Conservation (phyloP, 106 monocot species). For the Narthecium ossifragum region DNA sequence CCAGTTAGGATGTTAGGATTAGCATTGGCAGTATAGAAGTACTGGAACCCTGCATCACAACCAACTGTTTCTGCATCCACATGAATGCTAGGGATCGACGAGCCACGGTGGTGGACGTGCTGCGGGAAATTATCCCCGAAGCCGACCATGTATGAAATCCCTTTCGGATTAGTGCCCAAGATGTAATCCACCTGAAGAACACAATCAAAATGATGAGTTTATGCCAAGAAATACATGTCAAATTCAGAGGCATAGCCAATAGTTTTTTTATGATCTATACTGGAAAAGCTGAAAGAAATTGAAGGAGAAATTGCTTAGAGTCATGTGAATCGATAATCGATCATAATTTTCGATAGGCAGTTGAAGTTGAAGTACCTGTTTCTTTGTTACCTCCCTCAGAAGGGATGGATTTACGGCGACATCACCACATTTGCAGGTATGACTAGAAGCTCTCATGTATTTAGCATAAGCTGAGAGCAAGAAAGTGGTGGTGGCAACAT, state of each 20-base stretch:
- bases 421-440: constrained; percentile 21
- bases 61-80: constrained; percentile 7
- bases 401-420: constrained; percentile 12
- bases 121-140: constrained; percentile 24
- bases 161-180: constrained; percentile 39
- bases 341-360: neutral
- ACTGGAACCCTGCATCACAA: constrained; percentile 46
- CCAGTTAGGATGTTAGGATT: constrained; percentile 50
- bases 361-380: constrained; percentile 19
- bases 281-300: too few relatives aligned
- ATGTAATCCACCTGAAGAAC: constrained; percentile 52
- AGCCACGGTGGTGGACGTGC: constrained; percentile 49
- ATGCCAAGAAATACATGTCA: neutral
- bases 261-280: too few relatives aligned
- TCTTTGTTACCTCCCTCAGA: constrained; percentile 15
- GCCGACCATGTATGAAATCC: constrained; percentile 56
- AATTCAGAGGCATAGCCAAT: neutral
- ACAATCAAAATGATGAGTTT: neutral
- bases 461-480: constrained; percentile 38
- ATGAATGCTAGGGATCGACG: constrained; percentile 34
- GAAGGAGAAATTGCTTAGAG: too few relatives aligned
- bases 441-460: constrained; percentile 28
- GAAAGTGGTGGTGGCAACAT: constrained; percentile 38
- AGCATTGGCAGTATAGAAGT: constrained; percentile 8
- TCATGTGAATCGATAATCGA: too few relatives aligned